Base-by-base conservation (phyloP, 345 rosid species). In the Mallotus nudiflorus region DNA sequence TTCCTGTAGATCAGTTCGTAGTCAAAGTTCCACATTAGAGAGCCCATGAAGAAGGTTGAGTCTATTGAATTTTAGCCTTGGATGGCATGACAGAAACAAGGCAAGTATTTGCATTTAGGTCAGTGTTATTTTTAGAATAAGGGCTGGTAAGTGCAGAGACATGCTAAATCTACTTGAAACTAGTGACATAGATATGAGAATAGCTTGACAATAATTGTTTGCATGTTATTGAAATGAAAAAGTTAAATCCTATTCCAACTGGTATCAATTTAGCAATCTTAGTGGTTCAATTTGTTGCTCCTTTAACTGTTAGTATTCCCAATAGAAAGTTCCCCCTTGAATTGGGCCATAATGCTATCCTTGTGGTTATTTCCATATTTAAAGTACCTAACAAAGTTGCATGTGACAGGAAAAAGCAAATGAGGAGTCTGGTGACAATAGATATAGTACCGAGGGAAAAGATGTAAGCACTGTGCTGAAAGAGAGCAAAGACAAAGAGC, bases 71-170 rank as follows among this genome's bases (percentile, higher is more conserved):
- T 90, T 91, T 67, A 87, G 88, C 45, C 83, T 89, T 68, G 89
- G 90, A 29, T 89, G 98, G 97, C 90, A 87, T 3, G 93, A 92
- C 77, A 75, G 70, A 74, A 88, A 71, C 86, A 94, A 91, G 98
- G 98, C 89, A 77, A 81, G 68, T 55, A n/a, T 45, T 49, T 75
- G 64, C 31, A 49, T 44, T 37, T 50, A n/a, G n/a, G n/a, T 24
- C 55, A 16, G 16, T 20, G 56, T 66, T 49, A 48, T 9, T 22
- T 58, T 28, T 49, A 33, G 55, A 55, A 24, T 10, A 20, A 46
- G 54, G 13, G 29, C 5, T 6, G 59, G 5, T 45, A 49, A 46
- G 54, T n/a, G 28, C 9, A 61, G 22, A 35, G 44, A 39, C 5
- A n/a, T 74, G 46, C 28, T 24, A n/a, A 49, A 39, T 22, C 44